Evolutionary conservation across 345 rosid genomes (phyloP).

Genomic region (Eucalyptus tenuipes): DNA sequence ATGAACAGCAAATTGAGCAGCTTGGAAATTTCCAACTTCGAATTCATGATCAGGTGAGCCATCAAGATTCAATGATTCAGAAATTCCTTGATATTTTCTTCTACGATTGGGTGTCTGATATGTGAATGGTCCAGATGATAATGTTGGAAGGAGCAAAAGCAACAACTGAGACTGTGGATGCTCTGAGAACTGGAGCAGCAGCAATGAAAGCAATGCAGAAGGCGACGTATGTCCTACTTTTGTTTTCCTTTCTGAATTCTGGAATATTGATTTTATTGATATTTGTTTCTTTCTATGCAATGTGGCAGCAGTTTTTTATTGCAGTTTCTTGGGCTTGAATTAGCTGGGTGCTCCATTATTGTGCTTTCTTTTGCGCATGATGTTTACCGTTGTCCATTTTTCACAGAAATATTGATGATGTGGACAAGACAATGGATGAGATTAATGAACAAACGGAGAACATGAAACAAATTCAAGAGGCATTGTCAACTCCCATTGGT

Average conservation of each 20-base stretch:
- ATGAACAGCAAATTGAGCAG: constrained; percentile 85
- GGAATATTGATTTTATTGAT: background rate
- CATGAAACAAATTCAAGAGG: constrained; percentile 53
- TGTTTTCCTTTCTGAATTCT: background rate
- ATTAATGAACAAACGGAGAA: constrained; percentile 8
- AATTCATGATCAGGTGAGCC: constrained; percentile 81
- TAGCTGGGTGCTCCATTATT: background rate
- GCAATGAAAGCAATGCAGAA: constrained; percentile 99
- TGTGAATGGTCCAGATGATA: constrained; percentile 50
- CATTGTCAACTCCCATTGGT: constrained; percentile 70
- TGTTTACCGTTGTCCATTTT: background rate
- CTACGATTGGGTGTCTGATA: background rate
- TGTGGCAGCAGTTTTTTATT: background rate
- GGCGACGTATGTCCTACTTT: constrained; percentile 51
- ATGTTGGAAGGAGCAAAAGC: constrained; percentile 96
- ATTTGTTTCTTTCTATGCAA: background rate
- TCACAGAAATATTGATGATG: constrained; percentile 83
- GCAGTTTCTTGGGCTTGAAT: background rate
- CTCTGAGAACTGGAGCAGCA: constrained; percentile 88
- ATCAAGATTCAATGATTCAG: background rate
- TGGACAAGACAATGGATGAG: constrained; percentile 94
- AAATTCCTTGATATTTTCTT: background rate
- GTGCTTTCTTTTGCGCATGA: background rate
- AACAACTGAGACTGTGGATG: constrained; percentile 95
- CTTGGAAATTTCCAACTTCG: constrained; percentile 93